Evolutionary conservation across 2,329 filamentous ascomycete species (phyloP).

Genomic region (Stachybotrys elegans): DNA sequence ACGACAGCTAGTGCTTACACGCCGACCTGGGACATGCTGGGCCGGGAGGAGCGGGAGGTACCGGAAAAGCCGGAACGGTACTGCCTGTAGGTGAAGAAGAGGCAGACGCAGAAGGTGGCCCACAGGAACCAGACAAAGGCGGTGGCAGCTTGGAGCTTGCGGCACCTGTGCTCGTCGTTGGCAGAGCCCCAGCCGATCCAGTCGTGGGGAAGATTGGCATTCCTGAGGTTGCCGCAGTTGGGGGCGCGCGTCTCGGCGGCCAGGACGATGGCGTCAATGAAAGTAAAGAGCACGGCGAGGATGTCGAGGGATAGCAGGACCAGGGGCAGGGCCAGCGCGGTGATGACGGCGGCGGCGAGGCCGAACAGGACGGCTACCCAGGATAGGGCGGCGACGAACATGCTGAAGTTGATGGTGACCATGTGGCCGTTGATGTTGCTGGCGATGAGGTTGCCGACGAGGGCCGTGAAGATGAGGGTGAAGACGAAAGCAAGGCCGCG

Average conservation of each 20-base stretch:
- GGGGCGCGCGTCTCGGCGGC: constrained; percentile 64
- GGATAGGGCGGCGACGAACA: constrained; percentile 64
- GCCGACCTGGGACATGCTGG: constrained; percentile 53
- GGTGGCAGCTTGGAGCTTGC: constrained; percentile 67
- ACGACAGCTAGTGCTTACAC: constrained; percentile 27
- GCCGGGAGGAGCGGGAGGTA: constrained; percentile 36
- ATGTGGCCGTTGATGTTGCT: constrained; percentile 38
- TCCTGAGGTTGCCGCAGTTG: constrained; percentile 56
- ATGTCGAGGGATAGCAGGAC: constrained; percentile 52
- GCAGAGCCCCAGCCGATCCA: constrained; percentile 59
- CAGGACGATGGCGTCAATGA: constrained; percentile 65
- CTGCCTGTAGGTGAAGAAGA: constrained; percentile 50
- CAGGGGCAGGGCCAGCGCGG: constrained; percentile 45
- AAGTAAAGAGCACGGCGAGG: constrained; percentile 60
- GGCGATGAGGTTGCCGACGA: constrained; percentile 55
- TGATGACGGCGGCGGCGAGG: constrained; percentile 49
- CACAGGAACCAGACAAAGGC: constrained; percentile 80
- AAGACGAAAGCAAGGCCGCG: constrained; percentile 46
- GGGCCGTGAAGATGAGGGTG: constrained; percentile 47
- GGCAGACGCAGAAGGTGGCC: constrained; percentile 50
- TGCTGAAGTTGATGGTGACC: constrained; percentile 56
- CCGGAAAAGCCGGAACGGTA: constrained; percentile 41
- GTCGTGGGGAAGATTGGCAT: constrained; percentile 30
- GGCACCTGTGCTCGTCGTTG: constrained; percentile 61
- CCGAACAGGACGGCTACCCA: constrained; percentile 64